Evolutionary conservation across 257 asterid species (phyloP).

Genomic region (Striga asiatica): DNA sequence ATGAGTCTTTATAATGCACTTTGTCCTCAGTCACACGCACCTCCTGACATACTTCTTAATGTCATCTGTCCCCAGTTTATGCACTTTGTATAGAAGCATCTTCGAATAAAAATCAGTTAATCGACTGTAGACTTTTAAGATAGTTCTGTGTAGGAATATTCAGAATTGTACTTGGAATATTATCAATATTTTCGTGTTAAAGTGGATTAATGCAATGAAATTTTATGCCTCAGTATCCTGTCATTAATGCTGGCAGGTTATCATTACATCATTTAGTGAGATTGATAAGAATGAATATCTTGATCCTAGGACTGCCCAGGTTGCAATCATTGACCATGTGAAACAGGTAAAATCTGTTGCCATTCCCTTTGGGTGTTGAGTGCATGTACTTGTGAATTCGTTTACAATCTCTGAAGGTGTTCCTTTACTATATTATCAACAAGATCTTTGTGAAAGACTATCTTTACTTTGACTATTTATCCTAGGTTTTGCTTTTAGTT

Average conservation of each 20-base stretch:
- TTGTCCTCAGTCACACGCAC: too few species aligned
- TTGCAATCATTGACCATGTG: constrained; percentile 80
- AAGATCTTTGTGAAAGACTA: not conserved
- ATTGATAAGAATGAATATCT: constrained; percentile 65
- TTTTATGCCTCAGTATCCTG: constrained; percentile 7
- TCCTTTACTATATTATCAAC: not conserved
- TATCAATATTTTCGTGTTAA: not conserved
- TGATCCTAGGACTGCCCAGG: constrained; percentile 93
- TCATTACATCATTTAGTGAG: constrained; percentile 65
- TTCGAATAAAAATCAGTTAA: too few species aligned
- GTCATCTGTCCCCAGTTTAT: too few species aligned
- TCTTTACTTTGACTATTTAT: not conserved
- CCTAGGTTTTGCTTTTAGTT: not conserved
- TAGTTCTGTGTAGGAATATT: not conserved
- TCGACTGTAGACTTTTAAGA: not conserved
- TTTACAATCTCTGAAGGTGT: constrained; percentile 7
- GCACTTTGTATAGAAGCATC: too few species aligned
- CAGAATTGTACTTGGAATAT: not conserved
- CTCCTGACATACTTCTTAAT: too few species aligned
- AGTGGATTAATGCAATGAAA: not conserved
- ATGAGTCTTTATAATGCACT: too few species aligned
- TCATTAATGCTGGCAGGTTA: constrained; percentile 41
- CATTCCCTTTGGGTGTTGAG: not conserved
- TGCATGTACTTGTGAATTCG: constrained; percentile 6
- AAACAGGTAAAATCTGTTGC: constrained; percentile 48